A percentile compares a stretch with the other conserved stretches of the same genome.
phyloP scores from a whole-genome alignment of 2,329 filamentous ascomycete species.

The Stagonosporopsis vannaccii region DNA sequence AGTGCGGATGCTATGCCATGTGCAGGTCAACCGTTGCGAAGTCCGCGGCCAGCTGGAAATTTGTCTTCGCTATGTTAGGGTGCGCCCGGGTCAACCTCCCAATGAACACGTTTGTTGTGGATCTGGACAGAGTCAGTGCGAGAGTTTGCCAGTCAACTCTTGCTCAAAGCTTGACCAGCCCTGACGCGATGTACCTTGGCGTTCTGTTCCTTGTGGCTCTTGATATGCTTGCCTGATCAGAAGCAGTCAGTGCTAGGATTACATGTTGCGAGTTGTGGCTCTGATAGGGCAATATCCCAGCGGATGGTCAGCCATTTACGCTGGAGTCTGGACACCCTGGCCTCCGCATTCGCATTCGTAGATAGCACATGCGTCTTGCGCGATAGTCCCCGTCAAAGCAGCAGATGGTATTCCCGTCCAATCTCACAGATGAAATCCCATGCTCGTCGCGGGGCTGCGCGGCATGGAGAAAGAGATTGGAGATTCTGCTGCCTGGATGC shows the following conservation, averaged over 20 bases:
- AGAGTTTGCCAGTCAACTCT: neutral
- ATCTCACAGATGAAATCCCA: too few species aligned
- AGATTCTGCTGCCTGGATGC: slow-evolving; percentile 12
- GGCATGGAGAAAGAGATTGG: neutral
- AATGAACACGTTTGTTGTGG: neutral
- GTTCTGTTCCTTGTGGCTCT: neutral
- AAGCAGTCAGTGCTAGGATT: too few species aligned
- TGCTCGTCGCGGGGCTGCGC: neutral
- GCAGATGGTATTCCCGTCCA: neutral
- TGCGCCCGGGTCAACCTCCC: neutral
- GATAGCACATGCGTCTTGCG: neutral
- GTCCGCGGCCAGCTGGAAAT: neutral
- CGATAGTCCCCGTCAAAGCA: neutral
- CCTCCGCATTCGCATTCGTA: neutral
- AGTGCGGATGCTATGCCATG: slow-evolving; percentile 1
- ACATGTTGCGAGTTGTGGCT: neutral
- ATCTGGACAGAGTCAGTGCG: neutral
- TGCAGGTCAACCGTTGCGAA: neutral
- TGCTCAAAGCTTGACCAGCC: neutral
- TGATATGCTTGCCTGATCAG: neutral
- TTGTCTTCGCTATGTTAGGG: neutral
- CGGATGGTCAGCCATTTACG: neutral
- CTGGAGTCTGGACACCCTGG: neutral
- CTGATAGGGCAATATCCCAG: neutral
- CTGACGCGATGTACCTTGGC: neutral